phyloP scores from a whole-genome alignment of 257 asterid genomes.

The Nicotiana attenuata region DNA sequence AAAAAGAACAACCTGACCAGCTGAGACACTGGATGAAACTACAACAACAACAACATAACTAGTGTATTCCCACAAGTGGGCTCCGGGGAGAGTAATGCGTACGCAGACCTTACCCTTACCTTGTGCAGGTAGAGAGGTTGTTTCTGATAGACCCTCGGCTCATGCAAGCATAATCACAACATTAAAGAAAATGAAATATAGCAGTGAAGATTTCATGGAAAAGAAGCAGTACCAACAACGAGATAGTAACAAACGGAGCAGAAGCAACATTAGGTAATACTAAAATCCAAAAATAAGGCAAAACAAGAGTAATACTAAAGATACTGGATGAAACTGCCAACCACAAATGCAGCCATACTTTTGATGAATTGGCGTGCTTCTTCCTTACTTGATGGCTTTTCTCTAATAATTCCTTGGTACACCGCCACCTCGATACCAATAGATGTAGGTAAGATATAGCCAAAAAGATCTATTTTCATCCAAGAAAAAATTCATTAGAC shows the following conservation, averaged over 20 bases:
- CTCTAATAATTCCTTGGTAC: constrained; percentile 68
- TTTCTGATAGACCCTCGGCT: too few species aligned
- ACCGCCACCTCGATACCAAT: constrained; percentile 75
- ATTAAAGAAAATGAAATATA: too few species aligned
- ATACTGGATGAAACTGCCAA: background rate
- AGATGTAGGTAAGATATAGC: constrained; percentile 34
- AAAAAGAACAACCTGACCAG: background rate
- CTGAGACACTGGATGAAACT: background rate
- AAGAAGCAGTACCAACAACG: too few species aligned
- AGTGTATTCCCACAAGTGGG: too few species aligned
- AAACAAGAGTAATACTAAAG: background rate
- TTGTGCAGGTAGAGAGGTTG: too few species aligned
- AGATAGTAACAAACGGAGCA: too few species aligned
- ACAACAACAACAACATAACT: background rate
- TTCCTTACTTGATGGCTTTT: constrained; percentile 66
- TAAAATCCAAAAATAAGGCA: too few species aligned
- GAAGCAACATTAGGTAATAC: too few species aligned
- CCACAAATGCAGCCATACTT: constrained; percentile 34
- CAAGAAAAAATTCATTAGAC: constrained; percentile 21
- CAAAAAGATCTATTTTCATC: constrained; percentile 25
- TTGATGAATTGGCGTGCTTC: constrained; percentile 69
- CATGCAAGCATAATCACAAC: too few species aligned
- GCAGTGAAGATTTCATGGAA: too few species aligned
- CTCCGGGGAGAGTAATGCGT: too few species aligned
- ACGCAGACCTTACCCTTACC: too few species aligned